Percentiles rank a stretch among this genome's conserved stretches.
phyloP scores from a whole-genome alignment of 2,329 filamentous ascomycete species.

The Aspergillus thermomutatus region DNA sequence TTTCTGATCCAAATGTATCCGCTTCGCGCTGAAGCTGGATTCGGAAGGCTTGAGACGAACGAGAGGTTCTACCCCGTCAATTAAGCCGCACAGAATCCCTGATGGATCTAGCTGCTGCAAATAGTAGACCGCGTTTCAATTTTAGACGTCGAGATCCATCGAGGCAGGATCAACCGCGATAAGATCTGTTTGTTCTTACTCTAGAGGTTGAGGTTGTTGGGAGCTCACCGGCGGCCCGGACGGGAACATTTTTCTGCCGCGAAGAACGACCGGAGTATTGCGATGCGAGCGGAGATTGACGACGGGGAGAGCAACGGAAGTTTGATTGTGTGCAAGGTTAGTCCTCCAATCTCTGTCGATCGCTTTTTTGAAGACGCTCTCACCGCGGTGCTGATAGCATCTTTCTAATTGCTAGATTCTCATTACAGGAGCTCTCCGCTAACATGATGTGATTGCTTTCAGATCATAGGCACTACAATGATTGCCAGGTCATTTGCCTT shows the following conservation, averaged over 20 bases:
- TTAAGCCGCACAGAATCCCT: conserved; percentile 13
- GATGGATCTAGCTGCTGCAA: conserved; percentile 7
- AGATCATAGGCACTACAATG: conserved; percentile 22
- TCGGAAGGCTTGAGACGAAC: conserved; percentile 20
- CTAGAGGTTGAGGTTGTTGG: conserved; percentile 36
- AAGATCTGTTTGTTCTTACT: conserved; percentile 8
- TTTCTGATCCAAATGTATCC: not conserved
- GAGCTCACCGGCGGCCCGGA: conserved; percentile 39
- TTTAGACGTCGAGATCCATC: conserved; percentile 12
- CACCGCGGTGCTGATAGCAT: not conserved
- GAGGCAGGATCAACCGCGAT: conserved; percentile 17
- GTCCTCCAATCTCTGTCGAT: not conserved
- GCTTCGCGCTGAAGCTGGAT: conserved; percentile 16
- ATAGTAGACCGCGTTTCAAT: conserved; percentile 2
- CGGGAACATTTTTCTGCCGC: conserved; percentile 42
- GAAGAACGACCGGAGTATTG: conserved; percentile 20
- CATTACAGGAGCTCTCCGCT: not conserved
- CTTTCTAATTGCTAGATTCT: not conserved
- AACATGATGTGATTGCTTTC: conserved; percentile 1
- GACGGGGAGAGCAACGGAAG: not conserved
- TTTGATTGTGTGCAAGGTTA: not conserved
- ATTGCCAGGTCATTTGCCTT: conserved; percentile 27
- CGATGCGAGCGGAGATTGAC: not conserved
- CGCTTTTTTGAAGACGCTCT: not conserved
- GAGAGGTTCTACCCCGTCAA: conserved; percentile 25